These are phyloP conservation scores for Boletus pseudo-olivaceus DNA, from an alignment of 768 basidiomycete genomes.

Conservation along the genomic window DNA sequence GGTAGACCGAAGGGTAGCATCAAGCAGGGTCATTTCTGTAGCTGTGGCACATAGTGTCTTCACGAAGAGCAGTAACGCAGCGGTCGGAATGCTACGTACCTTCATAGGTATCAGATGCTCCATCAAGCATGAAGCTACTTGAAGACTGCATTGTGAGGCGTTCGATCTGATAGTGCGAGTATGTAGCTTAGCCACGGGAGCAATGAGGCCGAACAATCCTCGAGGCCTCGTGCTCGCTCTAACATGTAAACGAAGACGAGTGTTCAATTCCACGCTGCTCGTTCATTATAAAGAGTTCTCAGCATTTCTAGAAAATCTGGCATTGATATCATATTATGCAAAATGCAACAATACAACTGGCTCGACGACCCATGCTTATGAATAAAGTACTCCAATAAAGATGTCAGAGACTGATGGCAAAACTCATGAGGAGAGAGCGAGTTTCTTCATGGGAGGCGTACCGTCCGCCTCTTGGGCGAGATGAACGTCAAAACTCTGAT, in stretches of 20 bases:
- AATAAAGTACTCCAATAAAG: conserved; percentile 36
- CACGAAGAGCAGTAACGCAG: neutral
- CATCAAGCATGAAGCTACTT: neutral
- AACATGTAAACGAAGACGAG: neutral
- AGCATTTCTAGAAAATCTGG: neutral
- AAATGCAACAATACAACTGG: conserved; percentile 25
- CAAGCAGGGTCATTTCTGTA: conserved; percentile 11
- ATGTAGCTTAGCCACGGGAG: neutral
- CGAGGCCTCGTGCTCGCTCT: neutral
- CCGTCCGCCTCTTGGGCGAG: conserved; percentile 37
- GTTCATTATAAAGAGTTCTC: neutral
- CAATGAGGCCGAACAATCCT: neutral
- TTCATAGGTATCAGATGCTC: neutral
- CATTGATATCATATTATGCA: conserved; percentile 19
- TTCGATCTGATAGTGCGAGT: neutral
- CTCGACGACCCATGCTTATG: conserved; percentile 18
- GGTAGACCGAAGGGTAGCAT: conserved; percentile 48
- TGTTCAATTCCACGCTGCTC: neutral
- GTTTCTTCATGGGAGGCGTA: conserved; percentile 67
- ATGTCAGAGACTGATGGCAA: conserved; percentile 12
- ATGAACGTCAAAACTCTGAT: conserved; percentile 33
- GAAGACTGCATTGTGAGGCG: conserved; percentile 4
- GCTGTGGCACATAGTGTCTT: conserved; percentile 3
- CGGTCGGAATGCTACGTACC: conserved; percentile 7
- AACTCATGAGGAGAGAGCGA: conserved; percentile 43